A percentile compares a stretch with the other conserved stretches of the same genome.
phyloP scores from a whole-genome alignment of 2,329 filamentous ascomycete genomes.

The Orbilia oligospora region DNA sequence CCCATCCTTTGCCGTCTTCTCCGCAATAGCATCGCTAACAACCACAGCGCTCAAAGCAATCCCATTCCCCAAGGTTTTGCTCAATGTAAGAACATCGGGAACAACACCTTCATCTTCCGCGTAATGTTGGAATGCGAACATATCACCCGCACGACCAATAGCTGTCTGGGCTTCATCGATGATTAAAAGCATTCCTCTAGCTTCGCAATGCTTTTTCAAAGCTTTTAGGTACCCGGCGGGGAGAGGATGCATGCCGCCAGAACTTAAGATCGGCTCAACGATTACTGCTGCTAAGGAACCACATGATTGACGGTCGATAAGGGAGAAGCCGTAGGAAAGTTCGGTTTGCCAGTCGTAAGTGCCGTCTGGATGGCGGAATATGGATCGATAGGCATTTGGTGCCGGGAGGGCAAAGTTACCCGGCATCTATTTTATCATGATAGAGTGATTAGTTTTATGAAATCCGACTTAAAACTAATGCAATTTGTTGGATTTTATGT shows the following conservation, averaged over 20 bases:
- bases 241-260: slow-evolving; percentile 74
- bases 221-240: slow-evolving; percentile 74
- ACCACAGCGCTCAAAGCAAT: slow-evolving; percentile 74
- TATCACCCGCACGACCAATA: slow-evolving; percentile 72
- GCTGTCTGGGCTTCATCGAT: slow-evolving; percentile 75
- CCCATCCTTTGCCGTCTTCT: slow-evolving; percentile 69
- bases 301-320: slow-evolving; percentile 74
- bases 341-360: slow-evolving; percentile 77
- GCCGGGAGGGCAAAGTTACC: slow-evolving; percentile 74
- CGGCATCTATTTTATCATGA: slow-evolving; percentile 68
- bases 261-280: slow-evolving; percentile 74
- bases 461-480: background rate
- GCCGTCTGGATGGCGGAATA: slow-evolving; percentile 74
- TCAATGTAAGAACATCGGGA: slow-evolving; percentile 74
- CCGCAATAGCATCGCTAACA: slow-evolving; percentile 71
- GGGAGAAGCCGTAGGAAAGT: slow-evolving; percentile 74
- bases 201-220: slow-evolving; percentile 72
- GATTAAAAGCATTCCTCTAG: slow-evolving; percentile 73
- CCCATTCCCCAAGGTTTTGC: slow-evolving; percentile 75
- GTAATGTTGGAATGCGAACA: slow-evolving; percentile 73
- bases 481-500: slow-evolving; percentile 48
- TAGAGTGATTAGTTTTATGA: background rate
- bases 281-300: slow-evolving; percentile 77
- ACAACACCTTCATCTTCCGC: slow-evolving; percentile 68
- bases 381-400: slow-evolving; percentile 75